Base-by-base conservation (phyloP, 441 rosid species). In the Arabidopsis hybrid region DNA sequence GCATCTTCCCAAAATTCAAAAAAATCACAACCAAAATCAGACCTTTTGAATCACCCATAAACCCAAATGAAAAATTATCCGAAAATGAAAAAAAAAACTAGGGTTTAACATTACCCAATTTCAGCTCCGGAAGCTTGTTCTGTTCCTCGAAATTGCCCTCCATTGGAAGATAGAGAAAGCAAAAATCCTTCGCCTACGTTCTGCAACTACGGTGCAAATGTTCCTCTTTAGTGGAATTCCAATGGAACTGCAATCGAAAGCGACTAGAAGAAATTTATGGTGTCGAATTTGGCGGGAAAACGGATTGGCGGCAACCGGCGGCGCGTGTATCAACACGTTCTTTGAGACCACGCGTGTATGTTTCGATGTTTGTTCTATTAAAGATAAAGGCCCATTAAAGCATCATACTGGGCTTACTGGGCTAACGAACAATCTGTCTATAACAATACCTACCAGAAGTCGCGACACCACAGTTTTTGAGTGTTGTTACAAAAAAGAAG, bases 91-190 rank as follows among this genome's bases (percentile, higher is more conserved):
- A n/a, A 49, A 47, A 47, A 64, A 47, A 36, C 7, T 74, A 74
- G 82, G 84, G 82, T 76, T 80, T 79, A 14, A 32, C 11, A 47
- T 6, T 69, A 95, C 98, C 99, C 53, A 95, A 80, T 83, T 95
- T 95, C 76, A 95, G 91, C 82, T 93, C 99, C 9, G 99, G 97
- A 46, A 93, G 92, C 81, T 90, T 91, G 84, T 81, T 86, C 53
- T 80, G 85, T 13, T 85, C 98, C 17, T 85, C 85, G 50, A 80
- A 62, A 43, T 67, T 62, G 39, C 78, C 86, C 43, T 80, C 97
- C 98, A 92, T 92, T 70, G 49, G 77, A 35, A 57, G 47, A 35
- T 62, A 26, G 53, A 63, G 45, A 21, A 43, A 12, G n/a, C 9
- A 47, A 43, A 38, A 36, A 12, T 32, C 49, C 51, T 42, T 72